These are phyloP conservation scores for Kwoniella bestiolae DNA, from an alignment of 768 basidiomycete genomes.

Conservation along the genomic window DNA sequence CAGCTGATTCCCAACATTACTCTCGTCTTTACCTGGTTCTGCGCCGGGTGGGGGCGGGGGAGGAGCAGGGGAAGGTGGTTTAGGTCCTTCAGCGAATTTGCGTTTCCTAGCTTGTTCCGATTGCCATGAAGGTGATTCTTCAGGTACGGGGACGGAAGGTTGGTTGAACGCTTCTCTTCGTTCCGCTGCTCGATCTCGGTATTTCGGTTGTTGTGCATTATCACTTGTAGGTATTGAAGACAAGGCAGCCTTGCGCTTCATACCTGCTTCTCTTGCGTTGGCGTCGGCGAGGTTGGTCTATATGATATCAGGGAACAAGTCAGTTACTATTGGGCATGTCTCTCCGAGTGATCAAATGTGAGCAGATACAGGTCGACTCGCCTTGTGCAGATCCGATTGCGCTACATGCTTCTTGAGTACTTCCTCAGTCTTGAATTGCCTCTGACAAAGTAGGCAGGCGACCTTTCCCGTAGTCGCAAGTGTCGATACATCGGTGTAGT, in stretches of 20 bases:
- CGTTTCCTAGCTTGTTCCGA: slow-evolving; percentile 57
- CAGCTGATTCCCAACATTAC: slow-evolving; percentile 87
- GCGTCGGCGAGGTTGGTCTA: slow-evolving; percentile 81
- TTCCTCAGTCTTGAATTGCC: slow-evolving; percentile 87
- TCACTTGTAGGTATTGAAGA: neutral
- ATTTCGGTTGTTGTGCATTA: slow-evolving; percentile 65
- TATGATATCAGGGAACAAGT: slow-evolving; percentile 14
- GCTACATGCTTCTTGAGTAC: slow-evolving; percentile 86
- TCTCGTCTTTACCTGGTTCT: slow-evolving; percentile 77
- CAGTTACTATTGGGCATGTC: slow-evolving; percentile 46
- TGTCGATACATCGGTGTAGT: slow-evolving; percentile 70
- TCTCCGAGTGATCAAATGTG: slow-evolving; percentile 30
- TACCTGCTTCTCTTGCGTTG: slow-evolving; percentile 60
- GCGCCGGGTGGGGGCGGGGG: slow-evolving; percentile 68
- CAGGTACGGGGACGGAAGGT: slow-evolving; percentile 76
- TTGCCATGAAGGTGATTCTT: slow-evolving; percentile 56
- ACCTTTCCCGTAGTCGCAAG: slow-evolving; percentile 61
- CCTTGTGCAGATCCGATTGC: slow-evolving; percentile 96
- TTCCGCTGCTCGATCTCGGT: slow-evolving; percentile 93
- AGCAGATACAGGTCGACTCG: slow-evolving; percentile 55
- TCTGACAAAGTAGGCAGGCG: slow-evolving; percentile 86
- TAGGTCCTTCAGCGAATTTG: slow-evolving; percentile 66
- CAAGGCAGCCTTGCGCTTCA: slow-evolving; percentile 67
- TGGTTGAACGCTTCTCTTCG: slow-evolving; percentile 89
- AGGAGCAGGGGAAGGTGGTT: slow-evolving; percentile 62